Conservation (phyloP, 768 basidiomycete species). For the Suillus lakei region DNA sequence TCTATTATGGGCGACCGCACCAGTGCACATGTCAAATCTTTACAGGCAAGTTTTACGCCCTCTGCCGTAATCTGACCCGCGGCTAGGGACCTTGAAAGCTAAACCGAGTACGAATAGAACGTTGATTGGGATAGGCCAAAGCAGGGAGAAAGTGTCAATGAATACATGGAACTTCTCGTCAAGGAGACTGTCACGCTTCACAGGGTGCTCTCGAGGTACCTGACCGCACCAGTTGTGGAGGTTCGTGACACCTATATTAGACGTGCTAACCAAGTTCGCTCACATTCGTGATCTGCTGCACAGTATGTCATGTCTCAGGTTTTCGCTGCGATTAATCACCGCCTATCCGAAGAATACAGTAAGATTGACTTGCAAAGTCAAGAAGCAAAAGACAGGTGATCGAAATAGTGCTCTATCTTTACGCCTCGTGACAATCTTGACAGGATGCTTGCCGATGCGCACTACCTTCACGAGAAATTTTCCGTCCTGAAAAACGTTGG, state of each 20-base stretch:
- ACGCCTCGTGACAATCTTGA: constrained; percentile 21
- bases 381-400: constrained; percentile 84
- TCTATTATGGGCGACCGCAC: constrained; percentile 98
- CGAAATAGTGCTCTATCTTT: constrained; percentile 17
- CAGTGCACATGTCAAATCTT: constrained; percentile 78
- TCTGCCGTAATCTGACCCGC: constrained; percentile 6
- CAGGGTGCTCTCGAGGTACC: constrained; percentile 93
- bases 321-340: constrained; percentile 89
- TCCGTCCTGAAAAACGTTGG: constrained; percentile 75
- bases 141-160: constrained; percentile 67
- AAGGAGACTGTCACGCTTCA: constrained; percentile 96
- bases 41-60: constrained; percentile 59
- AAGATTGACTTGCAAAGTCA: constrained; percentile 81
- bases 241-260: constrained; percentile 42
- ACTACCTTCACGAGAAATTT: constrained; percentile 76
- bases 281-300: constrained; percentile 19
- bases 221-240: constrained; percentile 80
- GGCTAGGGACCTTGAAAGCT: constrained; percentile 5
- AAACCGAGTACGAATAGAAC: constrained; percentile 45
- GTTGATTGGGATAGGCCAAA: constrained; percentile 79
- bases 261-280: constrained; percentile 18
- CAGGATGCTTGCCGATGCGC: constrained; percentile 83
- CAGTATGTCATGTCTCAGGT: constrained; percentile 96
- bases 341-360: constrained; percentile 84
- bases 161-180: constrained; percentile 92